Percentiles rank a stretch among this genome's conserved stretches.
phyloP scores from a whole-genome alignment of 805 yeast species.

The Saccharomycopsis sp. region DNA sequence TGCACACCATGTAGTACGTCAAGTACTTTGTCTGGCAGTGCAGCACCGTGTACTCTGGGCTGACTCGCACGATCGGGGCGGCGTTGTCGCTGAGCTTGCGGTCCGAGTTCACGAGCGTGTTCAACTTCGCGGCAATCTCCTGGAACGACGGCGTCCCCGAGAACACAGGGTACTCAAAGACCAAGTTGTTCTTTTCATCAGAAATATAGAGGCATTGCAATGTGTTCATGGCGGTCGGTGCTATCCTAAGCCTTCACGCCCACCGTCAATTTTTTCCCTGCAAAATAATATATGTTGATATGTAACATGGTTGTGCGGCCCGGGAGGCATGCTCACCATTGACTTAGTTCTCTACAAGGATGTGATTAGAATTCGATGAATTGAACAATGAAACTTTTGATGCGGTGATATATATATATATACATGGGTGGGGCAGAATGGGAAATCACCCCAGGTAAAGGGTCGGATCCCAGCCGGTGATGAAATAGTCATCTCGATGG shows the following conservation, averaged over 20 bases:
- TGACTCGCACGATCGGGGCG: conserved; percentile 9
- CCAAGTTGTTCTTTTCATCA: conserved; percentile 32
- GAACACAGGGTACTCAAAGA: conserved; percentile 31
- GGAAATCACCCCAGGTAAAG: conserved; percentile 16
- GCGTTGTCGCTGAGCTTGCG: conserved; percentile 21
- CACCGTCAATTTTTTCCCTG: too few relatives aligned
- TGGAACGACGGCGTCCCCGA: conserved; percentile 28
- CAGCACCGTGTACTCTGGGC: conserved; percentile 2
- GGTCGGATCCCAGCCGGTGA: conserved; percentile 22
- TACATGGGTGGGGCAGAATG: too few relatives aligned
- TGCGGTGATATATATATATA: too few relatives aligned
- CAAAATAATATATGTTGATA: too few relatives aligned
- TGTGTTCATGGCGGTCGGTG: conserved; percentile 11
- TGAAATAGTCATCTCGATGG: conserved; percentile 26
- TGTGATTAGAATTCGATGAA: too few relatives aligned
- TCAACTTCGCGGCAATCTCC: conserved; percentile 25
- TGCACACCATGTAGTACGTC: conserved; percentile 9
- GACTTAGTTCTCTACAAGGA: too few relatives aligned
- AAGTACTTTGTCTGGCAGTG: conserved; percentile 13
- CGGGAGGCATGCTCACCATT: too few relatives aligned
- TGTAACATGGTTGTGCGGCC: too few relatives aligned
- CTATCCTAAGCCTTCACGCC: too few relatives aligned
- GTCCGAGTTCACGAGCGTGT: conserved; percentile 19
- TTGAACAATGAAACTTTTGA: too few relatives aligned
- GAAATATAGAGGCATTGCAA: conserved; percentile 27